Conservation (phyloP, 306 rosid species). For the Fragaria iinumae region DNA sequence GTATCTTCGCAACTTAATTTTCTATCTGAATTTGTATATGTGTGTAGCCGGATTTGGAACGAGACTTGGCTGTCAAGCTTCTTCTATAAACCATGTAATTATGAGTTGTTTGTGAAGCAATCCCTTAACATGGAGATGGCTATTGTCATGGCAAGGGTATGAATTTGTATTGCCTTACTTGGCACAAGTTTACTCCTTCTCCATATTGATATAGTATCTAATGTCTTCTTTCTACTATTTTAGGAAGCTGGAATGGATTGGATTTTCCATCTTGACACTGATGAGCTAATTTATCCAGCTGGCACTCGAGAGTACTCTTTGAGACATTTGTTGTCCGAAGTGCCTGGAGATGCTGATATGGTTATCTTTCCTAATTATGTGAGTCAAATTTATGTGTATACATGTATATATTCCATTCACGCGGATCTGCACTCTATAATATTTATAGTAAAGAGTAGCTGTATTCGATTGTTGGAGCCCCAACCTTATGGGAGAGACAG, state of each 20-base stretch:
- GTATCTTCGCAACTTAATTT: constrained; percentile 3
- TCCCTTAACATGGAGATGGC: constrained; percentile 99
- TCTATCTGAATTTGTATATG: constrained; percentile 10
- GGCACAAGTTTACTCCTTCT: not conserved
- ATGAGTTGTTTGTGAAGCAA: constrained; percentile 97
- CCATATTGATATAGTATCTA: constrained; percentile 8
- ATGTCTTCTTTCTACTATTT: constrained; percentile 15
- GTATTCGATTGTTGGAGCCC: not conserved
- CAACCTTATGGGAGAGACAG: not conserved
- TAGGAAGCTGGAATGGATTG: constrained; percentile 93
- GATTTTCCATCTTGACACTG: constrained; percentile 97
- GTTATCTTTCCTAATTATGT: constrained; percentile 96
- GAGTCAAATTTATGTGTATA: constrained; percentile 33
- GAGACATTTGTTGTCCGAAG: constrained; percentile 76
- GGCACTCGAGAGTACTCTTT: constrained; percentile 78
- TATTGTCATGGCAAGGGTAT: constrained; percentile 95
- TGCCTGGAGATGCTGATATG: constrained; percentile 84
- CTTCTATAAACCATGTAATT: constrained; percentile 96
- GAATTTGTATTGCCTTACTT: constrained; percentile 22
- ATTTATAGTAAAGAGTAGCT: not conserved
- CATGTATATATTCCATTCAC: not conserved
- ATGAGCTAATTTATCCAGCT: constrained; percentile 74
- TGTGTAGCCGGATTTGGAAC: constrained; percentile 88
- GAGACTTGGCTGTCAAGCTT: constrained; percentile 96
- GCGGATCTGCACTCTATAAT: not conserved